phyloP scores from a whole-genome alignment of 2,329 filamentous ascomycete genomes.

The Colletotrichum horii region DNA sequence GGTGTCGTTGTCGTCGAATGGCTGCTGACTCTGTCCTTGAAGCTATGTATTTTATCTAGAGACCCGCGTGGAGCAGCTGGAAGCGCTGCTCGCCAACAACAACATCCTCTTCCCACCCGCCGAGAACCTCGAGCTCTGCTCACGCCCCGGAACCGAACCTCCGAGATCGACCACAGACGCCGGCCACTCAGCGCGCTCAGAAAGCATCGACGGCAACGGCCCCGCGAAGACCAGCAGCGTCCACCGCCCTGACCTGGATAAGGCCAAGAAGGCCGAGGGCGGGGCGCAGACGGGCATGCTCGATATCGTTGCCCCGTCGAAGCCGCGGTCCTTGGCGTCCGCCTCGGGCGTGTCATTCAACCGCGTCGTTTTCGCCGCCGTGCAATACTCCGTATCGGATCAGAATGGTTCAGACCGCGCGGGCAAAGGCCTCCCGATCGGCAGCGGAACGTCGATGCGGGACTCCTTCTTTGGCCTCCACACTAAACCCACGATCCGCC shows the following conservation, averaged over 20 bases:
- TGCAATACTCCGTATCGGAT: conserved; percentile 73
- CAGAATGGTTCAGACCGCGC: conserved; percentile 57
- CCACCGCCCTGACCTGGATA: conserved; percentile 22
- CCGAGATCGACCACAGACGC: conserved; percentile 35
- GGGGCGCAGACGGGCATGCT: conserved; percentile 60
- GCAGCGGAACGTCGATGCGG: conserved; percentile 80
- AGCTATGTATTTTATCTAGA: conserved; percentile 97
- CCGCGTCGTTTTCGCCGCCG: conserved; percentile 89
- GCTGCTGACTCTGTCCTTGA: conserved; percentile 3
- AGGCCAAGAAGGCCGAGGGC: conserved; percentile 36
- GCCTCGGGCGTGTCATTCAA: conserved; percentile 94
- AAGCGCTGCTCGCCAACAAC: conserved; percentile 73
- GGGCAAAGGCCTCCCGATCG: conserved; percentile 50
- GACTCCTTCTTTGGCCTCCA: conserved; percentile 98
- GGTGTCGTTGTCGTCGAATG: conserved; percentile 40
- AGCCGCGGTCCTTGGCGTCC: conserved; percentile 82
- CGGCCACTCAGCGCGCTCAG: conserved; percentile 37
- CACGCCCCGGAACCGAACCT: conserved; percentile 48
- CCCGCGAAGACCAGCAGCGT: conserved; percentile 45
- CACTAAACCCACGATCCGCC: conserved; percentile 85
- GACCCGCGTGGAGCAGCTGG: conserved; percentile 82
- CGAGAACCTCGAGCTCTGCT: conserved; percentile 69
- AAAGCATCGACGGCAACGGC: conserved; percentile 31
- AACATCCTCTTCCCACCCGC: conserved; percentile 76
- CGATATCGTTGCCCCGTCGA: conserved; percentile 77